These are phyloP conservation scores for Nevesoporus exiguus DNA, from an alignment of 768 basidiomycete genomes.

Conservation along the genomic window DNA sequence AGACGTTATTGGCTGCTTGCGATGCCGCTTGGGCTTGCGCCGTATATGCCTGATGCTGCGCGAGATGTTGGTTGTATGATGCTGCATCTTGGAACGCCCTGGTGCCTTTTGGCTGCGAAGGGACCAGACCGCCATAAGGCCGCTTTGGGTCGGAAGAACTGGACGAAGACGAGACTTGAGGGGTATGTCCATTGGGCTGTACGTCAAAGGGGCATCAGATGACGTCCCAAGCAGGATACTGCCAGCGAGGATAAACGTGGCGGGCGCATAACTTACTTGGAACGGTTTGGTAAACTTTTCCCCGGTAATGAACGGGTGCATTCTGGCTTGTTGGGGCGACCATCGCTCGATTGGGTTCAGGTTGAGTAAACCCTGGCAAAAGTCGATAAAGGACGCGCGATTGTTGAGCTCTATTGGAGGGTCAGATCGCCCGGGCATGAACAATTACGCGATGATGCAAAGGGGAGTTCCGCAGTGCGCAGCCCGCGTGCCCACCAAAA, in stretches of 20 bases:
- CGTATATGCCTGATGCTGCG: conserved; percentile 90
- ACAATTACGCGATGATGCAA: conserved; percentile 5
- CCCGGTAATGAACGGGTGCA: conserved; percentile 97
- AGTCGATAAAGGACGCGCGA: conserved; percentile 93
- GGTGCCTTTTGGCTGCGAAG: conserved; percentile 82
- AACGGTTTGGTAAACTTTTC: conserved; percentile 91
- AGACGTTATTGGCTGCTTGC: conserved; percentile 64
- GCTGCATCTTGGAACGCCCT: conserved; percentile 90
- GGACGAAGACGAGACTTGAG: conserved; percentile 30
- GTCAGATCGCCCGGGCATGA: conserved; percentile 17
- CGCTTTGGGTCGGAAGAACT: conserved; percentile 64
- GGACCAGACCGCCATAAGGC: conserved; percentile 90
- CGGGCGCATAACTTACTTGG: conserved; percentile 52
- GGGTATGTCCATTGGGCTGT: conserved; percentile 51
- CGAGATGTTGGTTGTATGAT: conserved; percentile 90
- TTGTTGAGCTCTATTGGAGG: conserved; percentile 77
- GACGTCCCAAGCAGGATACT: conserved; percentile 2
- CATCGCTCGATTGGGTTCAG: conserved; percentile 94
- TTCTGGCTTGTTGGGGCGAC: conserved; percentile 93
- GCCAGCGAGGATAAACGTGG: too few relatives aligned
- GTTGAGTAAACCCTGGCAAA: conserved; percentile 91
- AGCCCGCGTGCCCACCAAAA: too few relatives aligned
- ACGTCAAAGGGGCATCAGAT: conserved; percentile 4
- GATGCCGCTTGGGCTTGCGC: conserved; percentile 78
- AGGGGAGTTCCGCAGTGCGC: not conserved